Evolutionary conservation across 495 filamentous ascomycete genomes (phyloP).

Genomic region (Neohortaea acidophila): DNA sequence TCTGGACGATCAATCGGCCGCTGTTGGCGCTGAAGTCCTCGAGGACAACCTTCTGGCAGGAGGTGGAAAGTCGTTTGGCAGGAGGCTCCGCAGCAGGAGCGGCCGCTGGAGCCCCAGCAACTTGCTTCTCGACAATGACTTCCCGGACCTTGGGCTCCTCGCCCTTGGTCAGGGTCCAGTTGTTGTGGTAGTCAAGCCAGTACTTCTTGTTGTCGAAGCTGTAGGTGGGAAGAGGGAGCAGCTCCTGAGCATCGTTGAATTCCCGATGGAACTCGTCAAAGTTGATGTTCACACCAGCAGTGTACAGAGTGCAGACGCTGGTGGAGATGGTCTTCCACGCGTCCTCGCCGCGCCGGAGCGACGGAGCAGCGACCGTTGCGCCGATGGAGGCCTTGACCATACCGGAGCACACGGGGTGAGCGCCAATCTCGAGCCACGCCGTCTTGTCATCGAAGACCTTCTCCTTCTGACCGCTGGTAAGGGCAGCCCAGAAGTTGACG

Average conservation of each 20-base stretch:
- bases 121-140: constrained; percentile 17
- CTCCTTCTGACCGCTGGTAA: constrained; percentile 24
- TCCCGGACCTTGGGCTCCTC: constrained; percentile 22
- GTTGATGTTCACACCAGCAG: constrained; percentile 29
- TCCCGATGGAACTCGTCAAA: constrained; percentile 36
- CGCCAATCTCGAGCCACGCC: constrained; percentile 30
- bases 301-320: constrained; percentile 27
- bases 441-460: constrained; percentile 32
- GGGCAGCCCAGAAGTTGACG: constrained; percentile 31
- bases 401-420: constrained; percentile 29
- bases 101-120: constrained; percentile 14
- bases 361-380: constrained; percentile 27
- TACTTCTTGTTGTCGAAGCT: constrained; percentile 36
- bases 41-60: constrained; percentile 28
- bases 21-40: constrained; percentile 28
- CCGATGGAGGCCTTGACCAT: constrained; percentile 31
- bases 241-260: constrained; percentile 29
- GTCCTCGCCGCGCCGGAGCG: constrained; percentile 32
- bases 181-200: constrained; percentile 36
- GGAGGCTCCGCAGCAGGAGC: constrained; percentile 18
- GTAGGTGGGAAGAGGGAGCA: constrained; percentile 34
- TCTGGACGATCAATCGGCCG: constrained; percentile 27
- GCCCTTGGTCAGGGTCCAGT: constrained; percentile 37
- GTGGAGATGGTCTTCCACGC: constrained; percentile 32
- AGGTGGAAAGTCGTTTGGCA: constrained; percentile 27